Evolutionary conservation across 2,329 filamentous ascomycete species (phyloP), one percentile per base, ranked within the genome.

Genomic region (Tolypocladium capitatum): DNA sequence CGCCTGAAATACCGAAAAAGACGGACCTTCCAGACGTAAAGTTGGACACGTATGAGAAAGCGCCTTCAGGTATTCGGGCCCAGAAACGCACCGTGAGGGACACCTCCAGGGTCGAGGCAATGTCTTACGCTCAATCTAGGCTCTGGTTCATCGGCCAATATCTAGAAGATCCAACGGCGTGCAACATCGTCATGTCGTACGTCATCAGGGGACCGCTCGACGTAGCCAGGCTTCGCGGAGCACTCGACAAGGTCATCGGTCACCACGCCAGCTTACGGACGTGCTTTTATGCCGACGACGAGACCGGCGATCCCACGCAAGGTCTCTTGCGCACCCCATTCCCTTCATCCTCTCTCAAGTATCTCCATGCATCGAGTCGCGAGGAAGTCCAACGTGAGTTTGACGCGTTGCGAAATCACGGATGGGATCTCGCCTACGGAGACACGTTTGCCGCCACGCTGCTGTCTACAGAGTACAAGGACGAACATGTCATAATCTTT

Each of bases 401-500:
- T 18, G 49, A 60, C 0, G 52, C 56, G 4, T 46, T 65, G 28
- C 52, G 53, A 46, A 45, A 53, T 0, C 53, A 69, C 46, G 50
- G 56, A 2, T 73, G 62, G 31, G 63, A 71, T 45, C 48, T 76
- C 10, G 60, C 58, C 14, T 53, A 52, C 8, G 66, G 68, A 10
- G 55, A 68, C 5, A 46, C 55, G 2, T 46, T 70, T 6, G 55
- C 59, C 6, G 52, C 69, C 4, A 46, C 38, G 4, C 9, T 55
- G 4, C 55, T 73, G 1, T 55, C 74, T 4, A 56, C 65, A 0
- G 55, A 48, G 60, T 11, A 61, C 60, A 0, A 50, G 56, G 1
- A 58, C 0, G 46, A 51, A 8, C 67, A 74, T 51, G 67, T 60
- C 52, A 50, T 76, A 2, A 43, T 78, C 0, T 48, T 77, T 13